These are phyloP conservation scores for Jackrogersella multiformis DNA, from an alignment of 495 filamentous ascomycete genomes.

Conservation along the genomic window DNA sequence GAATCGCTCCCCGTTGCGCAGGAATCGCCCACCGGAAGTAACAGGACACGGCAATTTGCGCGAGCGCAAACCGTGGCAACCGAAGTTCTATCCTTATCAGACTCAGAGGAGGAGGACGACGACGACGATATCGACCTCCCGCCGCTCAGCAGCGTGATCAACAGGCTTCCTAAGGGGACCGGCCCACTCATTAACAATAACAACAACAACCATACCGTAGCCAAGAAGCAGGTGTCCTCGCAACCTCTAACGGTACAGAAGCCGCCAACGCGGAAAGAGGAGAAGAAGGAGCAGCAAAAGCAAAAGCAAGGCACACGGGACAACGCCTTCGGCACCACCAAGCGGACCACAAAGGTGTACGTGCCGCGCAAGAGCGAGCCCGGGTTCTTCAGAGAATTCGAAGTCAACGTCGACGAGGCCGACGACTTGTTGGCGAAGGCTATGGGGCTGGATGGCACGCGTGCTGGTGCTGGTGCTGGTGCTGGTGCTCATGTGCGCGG, in stretches of 20 bases:
- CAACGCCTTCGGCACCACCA: slow-evolving; percentile 14
- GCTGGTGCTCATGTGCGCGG: no score
- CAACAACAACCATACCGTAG: neutral
- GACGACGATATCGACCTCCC: slow-evolving; percentile 33
- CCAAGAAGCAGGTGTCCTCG: neutral
- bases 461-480: neutral
- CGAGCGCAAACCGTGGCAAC: slow-evolving; percentile 60
- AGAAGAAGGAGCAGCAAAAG: neutral
- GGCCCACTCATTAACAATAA: no score
- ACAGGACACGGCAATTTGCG: slow-evolving; percentile 42
- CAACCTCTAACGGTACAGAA: neutral
- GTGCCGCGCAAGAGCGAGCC: slow-evolving; percentile 44
- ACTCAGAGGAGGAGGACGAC: slow-evolving; percentile 46
- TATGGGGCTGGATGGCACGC: neutral
- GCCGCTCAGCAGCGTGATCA: slow-evolving; percentile 31
- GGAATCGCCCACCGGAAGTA: slow-evolving; percentile 11
- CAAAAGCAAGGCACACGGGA: slow-evolving; percentile 29
- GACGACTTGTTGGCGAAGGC: slow-evolving; percentile 21
- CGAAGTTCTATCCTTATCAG: slow-evolving; percentile 46
- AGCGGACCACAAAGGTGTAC: slow-evolving; percentile 40
- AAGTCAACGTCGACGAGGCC: slow-evolving; percentile 44
- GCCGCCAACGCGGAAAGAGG: no score
- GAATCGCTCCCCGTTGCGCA: slow-evolving; percentile 32
- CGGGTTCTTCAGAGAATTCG: slow-evolving; percentile 49
- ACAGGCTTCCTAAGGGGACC: slow-evolving; percentile 8